phyloP scores from a whole-genome alignment of 257 asterid genomes.

The Lycium barbarum region DNA sequence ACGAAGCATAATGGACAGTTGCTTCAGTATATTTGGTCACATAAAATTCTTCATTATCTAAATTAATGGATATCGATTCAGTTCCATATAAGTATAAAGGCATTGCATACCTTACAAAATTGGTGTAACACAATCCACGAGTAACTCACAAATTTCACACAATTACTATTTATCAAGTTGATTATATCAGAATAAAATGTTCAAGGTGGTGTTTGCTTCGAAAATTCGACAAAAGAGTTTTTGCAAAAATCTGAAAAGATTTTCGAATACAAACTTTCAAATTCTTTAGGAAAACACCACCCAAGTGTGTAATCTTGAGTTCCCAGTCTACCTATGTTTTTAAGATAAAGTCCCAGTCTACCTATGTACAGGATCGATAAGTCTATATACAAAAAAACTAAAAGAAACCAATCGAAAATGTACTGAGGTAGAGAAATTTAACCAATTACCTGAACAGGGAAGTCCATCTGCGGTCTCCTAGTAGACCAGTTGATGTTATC shows the following conservation, averaged over 20 bases:
- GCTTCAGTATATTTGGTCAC: neutral
- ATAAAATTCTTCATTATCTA: neutral
- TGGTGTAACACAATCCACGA: neutral
- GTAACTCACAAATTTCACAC: constrained; percentile 4
- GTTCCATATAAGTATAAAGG: neutral
- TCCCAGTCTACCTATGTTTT: neutral
- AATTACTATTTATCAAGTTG: neutral
- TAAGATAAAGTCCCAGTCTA: neutral
- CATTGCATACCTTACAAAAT: neutral
- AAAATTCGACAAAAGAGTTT: neutral
- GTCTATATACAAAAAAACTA: neutral
- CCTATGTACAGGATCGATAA: neutral
- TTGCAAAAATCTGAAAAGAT: neutral
- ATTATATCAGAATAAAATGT: neutral
- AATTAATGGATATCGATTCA: neutral
- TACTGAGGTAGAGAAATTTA: neutral
- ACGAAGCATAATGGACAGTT: neutral
- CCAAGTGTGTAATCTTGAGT: neutral
- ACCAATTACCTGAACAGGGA: constrained; percentile 84
- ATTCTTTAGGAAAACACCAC: neutral
- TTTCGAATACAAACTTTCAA: neutral
- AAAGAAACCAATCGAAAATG: neutral
- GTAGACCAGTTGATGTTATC: constrained; percentile 94
- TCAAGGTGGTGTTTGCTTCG: neutral
- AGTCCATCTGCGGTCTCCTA: constrained; percentile 91